These are phyloP conservation scores for Penicillium verrucosum DNA, from an alignment of 2,329 filamentous ascomycete genomes.

Conservation along the genomic window DNA sequence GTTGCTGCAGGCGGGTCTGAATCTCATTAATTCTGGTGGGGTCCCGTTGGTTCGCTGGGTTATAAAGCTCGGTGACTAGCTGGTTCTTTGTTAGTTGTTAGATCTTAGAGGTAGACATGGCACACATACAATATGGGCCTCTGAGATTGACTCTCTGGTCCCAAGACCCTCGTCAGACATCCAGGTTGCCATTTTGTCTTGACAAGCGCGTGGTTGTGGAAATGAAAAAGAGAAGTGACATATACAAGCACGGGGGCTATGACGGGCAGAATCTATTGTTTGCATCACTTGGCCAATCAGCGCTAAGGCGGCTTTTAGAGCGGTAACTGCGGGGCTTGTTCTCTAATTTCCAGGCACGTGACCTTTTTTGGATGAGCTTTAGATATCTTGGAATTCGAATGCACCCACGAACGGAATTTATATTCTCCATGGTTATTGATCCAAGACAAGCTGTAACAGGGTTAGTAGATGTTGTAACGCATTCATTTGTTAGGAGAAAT, in stretches of 20 bases:
- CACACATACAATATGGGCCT: conserved; percentile 15
- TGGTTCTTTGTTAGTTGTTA: conserved; percentile 19
- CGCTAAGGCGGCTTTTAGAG: background rate
- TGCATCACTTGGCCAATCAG: background rate
- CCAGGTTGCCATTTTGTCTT: conserved; percentile 12
- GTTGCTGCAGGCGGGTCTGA: conserved; percentile 71
- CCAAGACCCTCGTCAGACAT: conserved; percentile 6
- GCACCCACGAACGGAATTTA: too few relatives aligned
- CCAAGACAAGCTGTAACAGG: too few relatives aligned
- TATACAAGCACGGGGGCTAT: conserved; percentile 10
- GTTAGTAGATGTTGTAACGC: too few relatives aligned
- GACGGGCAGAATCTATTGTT: conserved; percentile 8
- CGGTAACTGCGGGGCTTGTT: conserved; percentile 5
- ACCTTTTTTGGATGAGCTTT: background rate
- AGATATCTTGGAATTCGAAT: too few relatives aligned
- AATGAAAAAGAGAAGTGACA: conserved; percentile 3
- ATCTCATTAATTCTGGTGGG: conserved; percentile 48
- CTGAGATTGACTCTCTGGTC: conserved; percentile 11
- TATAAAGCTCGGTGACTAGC: conserved; percentile 42
- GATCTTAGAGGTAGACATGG: background rate
- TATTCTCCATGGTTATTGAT: too few relatives aligned
- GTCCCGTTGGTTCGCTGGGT: conserved; percentile 45
- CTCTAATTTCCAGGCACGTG: background rate
- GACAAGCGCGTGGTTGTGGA: background rate
- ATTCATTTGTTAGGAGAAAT: too few relatives aligned